Evolutionary conservation across 139 green algal species (phyloP), one percentile per base, ranked within the genome.

Genomic region (Chlamydomonas sp.): DNA sequence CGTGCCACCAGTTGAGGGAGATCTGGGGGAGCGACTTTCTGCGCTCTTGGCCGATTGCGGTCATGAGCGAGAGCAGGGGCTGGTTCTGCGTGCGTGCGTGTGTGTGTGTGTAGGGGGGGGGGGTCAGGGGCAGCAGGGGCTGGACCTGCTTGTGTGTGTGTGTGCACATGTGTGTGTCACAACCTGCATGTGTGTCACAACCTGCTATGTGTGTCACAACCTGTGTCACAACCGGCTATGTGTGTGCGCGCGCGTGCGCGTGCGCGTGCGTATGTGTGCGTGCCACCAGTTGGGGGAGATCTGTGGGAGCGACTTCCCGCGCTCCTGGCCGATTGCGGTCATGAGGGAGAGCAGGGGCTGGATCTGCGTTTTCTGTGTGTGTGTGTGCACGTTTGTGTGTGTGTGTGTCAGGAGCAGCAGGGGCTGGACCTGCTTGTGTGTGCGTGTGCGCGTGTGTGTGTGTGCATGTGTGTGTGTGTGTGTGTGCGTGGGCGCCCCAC

Each of bases 231-330:
- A 30, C 28, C 64, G 48, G 48, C n/a, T 35, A 22, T 48, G 49
- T 22, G 30, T 26, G 30, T 68, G 39, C 29, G 3, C 16, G 58
- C 31, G 13, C 10, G 48, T 28, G 26, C 58, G 57, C 28, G 24
- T 26, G 35, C n/a, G 24, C 24, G 49, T 33, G 35, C 35, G 13
- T 54, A 16, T 54, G 37, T 54, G 13, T 37, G 43, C 13, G 1
- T 33, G 26, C 29, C 73, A 64, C 92, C 92, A 97, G 77, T 96
- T 97, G 65, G 97, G 78, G 0, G 71, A 35, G 4, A 79, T 58
- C 76, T 77, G 62, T 5, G 16, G 20, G 59, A 24, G 54, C 5
- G 79, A 89, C 79, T 95, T 95, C 54, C 85, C 89, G 10, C 82
- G 83, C 60, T 86, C 81, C 43, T 82, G 61, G 2, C 80, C 89